Base-by-base conservation (phyloP, 768 basidiomycete genomes). In the Russula sp. region DNA sequence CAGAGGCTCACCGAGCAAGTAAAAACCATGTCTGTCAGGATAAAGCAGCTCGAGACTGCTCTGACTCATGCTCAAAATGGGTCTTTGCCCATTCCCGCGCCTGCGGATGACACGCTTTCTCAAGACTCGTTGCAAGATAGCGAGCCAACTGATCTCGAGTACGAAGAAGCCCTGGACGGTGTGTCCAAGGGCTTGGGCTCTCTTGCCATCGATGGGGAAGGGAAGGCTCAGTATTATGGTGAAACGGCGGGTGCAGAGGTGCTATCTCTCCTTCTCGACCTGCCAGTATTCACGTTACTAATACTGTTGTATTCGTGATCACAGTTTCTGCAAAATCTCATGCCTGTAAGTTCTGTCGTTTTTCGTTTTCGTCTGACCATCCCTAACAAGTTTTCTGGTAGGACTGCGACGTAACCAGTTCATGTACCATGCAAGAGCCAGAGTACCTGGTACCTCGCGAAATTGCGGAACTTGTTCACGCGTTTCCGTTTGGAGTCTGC, bases 241-340 rank as follows among this genome's bases (percentile, higher is more conserved):
- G 79, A 77, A 62, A 77, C 78, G 5, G 77, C 81, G 27, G 74
- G 77, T 18, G 78, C 81, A 27, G 82, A 82, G 76, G 82, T 81
- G 65, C 56, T 72, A n/a, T n/a, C 22, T 37, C 40, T 13, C 56
- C 47, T 18, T 55, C 63, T 32, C 9, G 48, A 22, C 39, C 42
- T 48, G 31, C 45, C 22, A 14, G 4, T 42, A 16, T 53, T 10
- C 44, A 37, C 6, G 34, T 54, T 8, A 27, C 42, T 58, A 44
- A 62, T 48, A 48, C 51, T 14, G 34, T 57, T 20, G 49, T 27
- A 9, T 54, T 55, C 47, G 27, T 47, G 22, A 32, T 59, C 31
- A 55, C 69, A 66, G 69, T 71, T 73, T 49, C 56, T 72, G 52
- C 63, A 69, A 61, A 56, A 66, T 62, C 51, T 68, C 35, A 61